Conservation (phyloP, 2,329 filamentous ascomycete genomes). For the Arthrobotrys musiformis region DNA sequence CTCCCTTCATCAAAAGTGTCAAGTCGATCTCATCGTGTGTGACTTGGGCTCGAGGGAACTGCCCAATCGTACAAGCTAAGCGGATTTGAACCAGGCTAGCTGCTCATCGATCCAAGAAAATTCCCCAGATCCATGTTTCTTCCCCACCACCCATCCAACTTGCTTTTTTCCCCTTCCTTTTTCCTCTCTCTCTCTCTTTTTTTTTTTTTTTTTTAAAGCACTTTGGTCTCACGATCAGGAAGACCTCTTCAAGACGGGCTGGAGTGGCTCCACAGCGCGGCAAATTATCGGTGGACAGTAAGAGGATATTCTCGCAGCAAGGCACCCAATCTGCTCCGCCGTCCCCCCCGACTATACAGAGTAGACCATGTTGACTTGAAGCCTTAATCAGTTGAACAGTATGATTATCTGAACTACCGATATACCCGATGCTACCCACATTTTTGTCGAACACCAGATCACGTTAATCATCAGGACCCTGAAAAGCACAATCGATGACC, state of each 20-base stretch:
- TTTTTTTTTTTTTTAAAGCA: not conserved
- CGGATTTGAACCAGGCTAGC: conserved; percentile 9
- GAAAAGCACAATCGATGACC: conserved; percentile 27
- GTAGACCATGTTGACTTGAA: not conserved
- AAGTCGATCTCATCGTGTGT: conserved; percentile 4
- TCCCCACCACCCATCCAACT: conserved; percentile 14
- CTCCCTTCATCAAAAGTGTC: not conserved
- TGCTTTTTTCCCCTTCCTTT: conserved; percentile 45
- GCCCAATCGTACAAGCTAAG: not conserved
- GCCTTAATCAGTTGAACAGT: no score
- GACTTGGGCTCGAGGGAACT: not conserved
- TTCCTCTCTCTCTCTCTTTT: not conserved
- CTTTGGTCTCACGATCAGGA: conserved; percentile 7
- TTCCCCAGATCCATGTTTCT: conserved; percentile 48
- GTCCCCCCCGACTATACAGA: not conserved
- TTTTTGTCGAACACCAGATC: not conserved
- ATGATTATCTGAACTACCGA: not conserved
- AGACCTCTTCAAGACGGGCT: conserved; percentile 5
- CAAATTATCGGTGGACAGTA: not conserved
- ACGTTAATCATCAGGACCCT: conserved; percentile 22
- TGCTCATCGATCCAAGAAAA: conserved; percentile 9
- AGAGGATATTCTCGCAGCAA: not conserved
- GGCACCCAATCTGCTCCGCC: not conserved
- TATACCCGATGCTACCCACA: conserved; percentile 26
- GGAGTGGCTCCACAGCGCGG: conserved; percentile 10